These are phyloP conservation scores for Myxozyma lipomycoides DNA, from an alignment of 805 yeast genomes.

Conservation along the genomic window DNA sequence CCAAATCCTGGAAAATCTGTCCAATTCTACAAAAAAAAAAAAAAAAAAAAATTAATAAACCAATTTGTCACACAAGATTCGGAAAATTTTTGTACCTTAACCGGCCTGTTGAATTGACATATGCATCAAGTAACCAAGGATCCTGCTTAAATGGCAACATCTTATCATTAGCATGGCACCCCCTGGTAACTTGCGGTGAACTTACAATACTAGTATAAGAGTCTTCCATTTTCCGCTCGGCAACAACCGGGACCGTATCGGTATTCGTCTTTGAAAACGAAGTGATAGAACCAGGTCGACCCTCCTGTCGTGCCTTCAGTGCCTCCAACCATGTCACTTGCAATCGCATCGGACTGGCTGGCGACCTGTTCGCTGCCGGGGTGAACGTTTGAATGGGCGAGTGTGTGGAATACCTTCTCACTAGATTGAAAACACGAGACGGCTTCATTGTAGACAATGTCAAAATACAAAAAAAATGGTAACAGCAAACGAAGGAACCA, in stretches of 20 bases:
- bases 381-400: slow-evolving; percentile 27
- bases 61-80: neutral
- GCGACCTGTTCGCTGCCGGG: slow-evolving; percentile 35
- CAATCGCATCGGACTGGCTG: slow-evolving; percentile 40
- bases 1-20: slow-evolving; percentile 89
- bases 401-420: neutral
- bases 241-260: slow-evolving; percentile 52
- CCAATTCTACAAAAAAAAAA: slow-evolving; percentile 60
- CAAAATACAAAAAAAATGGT: too few species aligned
- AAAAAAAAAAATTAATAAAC: neutral
- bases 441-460: too few species aligned
- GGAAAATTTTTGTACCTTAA: slow-evolving; percentile 29
- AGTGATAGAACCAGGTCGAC: slow-evolving; percentile 51
- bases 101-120: slow-evolving; percentile 87
- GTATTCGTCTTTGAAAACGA: slow-evolving; percentile 35
- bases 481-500: too few species aligned
- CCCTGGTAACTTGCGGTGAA: too few species aligned
- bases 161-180: slow-evolving; percentile 41
- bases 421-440: too few species aligned
- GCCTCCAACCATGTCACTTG: slow-evolving; percentile 85
- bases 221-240: slow-evolving; percentile 71
- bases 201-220: slow-evolving; percentile 44
- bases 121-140: slow-evolving; percentile 75
- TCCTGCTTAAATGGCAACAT: slow-evolving; percentile 82
- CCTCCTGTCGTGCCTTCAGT: slow-evolving; percentile 64